Conservation (phyloP, 352 stramenopile species). For the Pythium brachiatum region DNA sequence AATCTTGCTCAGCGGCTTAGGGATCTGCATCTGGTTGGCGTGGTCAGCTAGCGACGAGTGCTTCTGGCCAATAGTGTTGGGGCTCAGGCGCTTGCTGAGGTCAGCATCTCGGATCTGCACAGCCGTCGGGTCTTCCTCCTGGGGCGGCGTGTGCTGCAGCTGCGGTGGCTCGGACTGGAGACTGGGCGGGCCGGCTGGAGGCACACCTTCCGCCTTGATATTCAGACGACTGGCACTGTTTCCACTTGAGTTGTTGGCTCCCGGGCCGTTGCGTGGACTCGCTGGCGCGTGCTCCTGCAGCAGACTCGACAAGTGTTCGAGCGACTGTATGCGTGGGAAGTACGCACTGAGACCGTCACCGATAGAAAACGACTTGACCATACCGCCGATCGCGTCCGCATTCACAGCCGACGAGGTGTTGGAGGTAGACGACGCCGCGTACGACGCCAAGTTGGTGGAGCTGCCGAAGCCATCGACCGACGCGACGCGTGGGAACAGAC, state of each 20-base stretch:
- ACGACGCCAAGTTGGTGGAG: constrained; percentile 23
- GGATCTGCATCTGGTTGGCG: constrained; percentile 68
- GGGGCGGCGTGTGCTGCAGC: neutral
- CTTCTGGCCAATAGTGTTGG: constrained; percentile 16
- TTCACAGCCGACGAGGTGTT: constrained; percentile 10
- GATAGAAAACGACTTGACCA: constrained; percentile 64
- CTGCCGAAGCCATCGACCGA: constrained; percentile 77
- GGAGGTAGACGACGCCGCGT: constrained; percentile 7
- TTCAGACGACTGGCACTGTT: constrained; percentile 6
- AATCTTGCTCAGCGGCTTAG: constrained; percentile 79
- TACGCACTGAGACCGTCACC: constrained; percentile 65
- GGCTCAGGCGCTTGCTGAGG: constrained; percentile 41
- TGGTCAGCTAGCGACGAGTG: constrained; percentile 23
- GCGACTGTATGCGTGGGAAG: constrained; percentile 74
- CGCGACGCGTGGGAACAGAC: constrained; percentile 75
- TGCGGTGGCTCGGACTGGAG: neutral
- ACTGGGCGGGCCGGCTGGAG: neutral
- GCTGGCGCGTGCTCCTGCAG: constrained; percentile 60
- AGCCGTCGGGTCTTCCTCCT: constrained; percentile 7
- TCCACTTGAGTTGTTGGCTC: neutral
- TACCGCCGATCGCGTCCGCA: constrained; percentile 21
- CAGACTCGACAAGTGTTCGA: constrained; percentile 72
- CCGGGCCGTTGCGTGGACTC: constrained; percentile 30
- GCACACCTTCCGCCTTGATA: constrained; percentile 9
- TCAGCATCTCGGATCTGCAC: constrained; percentile 25